Evolutionary conservation across 2,329 filamentous ascomycete species (phyloP), one percentile per base, ranked within the genome.

Genomic region (Ophiostoma australiae): DNA sequence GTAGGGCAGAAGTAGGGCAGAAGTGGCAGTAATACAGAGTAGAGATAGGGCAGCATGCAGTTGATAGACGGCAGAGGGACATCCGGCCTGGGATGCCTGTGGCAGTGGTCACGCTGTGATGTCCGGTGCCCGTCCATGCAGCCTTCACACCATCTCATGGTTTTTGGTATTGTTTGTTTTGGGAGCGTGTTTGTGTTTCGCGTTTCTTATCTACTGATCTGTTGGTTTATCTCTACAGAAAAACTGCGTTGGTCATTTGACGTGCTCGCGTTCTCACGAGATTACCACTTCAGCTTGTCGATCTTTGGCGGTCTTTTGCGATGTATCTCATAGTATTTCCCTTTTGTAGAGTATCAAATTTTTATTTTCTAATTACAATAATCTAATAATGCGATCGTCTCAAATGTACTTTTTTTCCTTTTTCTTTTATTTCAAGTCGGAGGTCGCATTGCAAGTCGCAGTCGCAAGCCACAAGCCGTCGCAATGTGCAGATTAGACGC

Each of bases 81-180:
- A 41, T 41, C 10, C 15, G 10, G 39, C 15, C 39, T 10, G 15
- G 15, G 44, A 20, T 17, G 44, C 13, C 3, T 48, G 44, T 48
- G 44, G 44, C 52, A 58, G 8, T 58, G 52, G 52, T 58, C 52
- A 58, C 52, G 52, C 52, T 27, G n/a, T 58, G 52, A 27, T 58
- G 52, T 58, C 52, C 3, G n/a, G 52, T 58, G 52, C 23, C 2
- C 52, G 20, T 20, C 15, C 44, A 48, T 58, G 52, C 52, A 58
- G 52, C 6, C n/a, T 58, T 27, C 52, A 58, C 52, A 58, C 52
- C 52, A 31, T 58, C 52, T 58, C 27, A 31, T 31, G 3, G 27
- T 31, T 48, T 48, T 48, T 4, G 52, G 8, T 41, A 41, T 41
- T 23, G n/a, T 58, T 58, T 58, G 52, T 31, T 27, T 58, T 27